Percentiles rank a stretch among this genome's conserved stretches.
These are phyloP conservation scores for Jamesozyma jinghongensis DNA, from an alignment of 805 yeast genomes.

Conservation along the genomic window DNA sequence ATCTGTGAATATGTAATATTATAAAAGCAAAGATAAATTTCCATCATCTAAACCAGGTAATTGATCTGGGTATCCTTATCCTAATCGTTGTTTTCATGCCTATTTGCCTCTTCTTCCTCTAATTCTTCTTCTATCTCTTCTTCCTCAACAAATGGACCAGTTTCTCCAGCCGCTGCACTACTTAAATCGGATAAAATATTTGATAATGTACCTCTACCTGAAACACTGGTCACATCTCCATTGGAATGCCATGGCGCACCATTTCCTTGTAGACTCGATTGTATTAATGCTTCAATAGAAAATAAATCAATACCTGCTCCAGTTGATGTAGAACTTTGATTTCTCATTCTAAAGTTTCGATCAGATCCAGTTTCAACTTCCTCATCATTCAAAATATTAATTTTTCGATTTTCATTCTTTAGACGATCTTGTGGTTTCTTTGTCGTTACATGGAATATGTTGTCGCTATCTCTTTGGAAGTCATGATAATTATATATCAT, in stretches of 20 bases:
- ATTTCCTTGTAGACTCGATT: conserved; percentile 18
- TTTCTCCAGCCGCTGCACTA: conserved; percentile 29
- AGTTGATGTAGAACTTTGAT: not conserved
- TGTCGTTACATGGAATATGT: conserved; percentile 27
- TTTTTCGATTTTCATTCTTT: conserved; percentile 5
- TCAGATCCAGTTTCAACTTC: not conserved
- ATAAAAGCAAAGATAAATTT: no score
- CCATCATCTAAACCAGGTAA: no score
- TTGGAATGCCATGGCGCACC: conserved; percentile 29
- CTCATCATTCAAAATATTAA: not conserved
- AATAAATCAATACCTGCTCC: conserved; percentile 6
- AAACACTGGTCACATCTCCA: conserved; percentile 42
- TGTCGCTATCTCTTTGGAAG: conserved; percentile 34
- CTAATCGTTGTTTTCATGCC: no score
- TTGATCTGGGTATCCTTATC: no score
- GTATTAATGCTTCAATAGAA: conserved; percentile 13
- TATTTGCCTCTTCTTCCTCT: conserved; percentile 8
- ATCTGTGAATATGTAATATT: no score
- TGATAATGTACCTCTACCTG: conserved; percentile 49
- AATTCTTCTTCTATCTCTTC: conserved; percentile 4
- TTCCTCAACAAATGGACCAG: conserved; percentile 11
- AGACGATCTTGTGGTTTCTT: conserved; percentile 13
- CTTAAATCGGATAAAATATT: conserved; percentile 48
- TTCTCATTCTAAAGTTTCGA: not conserved
- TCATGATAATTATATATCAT: conserved; percentile 40